phyloP scores from a whole-genome alignment of 805 yeast genomes.

The Monosporozyma aquatica region DNA sequence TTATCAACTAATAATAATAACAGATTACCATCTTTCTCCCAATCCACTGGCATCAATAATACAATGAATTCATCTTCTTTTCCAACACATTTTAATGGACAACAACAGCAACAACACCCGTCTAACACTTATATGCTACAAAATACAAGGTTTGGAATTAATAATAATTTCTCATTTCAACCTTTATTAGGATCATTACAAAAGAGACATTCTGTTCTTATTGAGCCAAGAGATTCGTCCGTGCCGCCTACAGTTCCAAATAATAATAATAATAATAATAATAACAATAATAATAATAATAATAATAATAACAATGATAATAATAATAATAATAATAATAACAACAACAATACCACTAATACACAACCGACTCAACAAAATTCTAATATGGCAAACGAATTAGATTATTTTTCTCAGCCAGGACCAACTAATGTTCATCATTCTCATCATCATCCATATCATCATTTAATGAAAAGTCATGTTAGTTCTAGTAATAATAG shows the following conservation, averaged over 20 bases:
- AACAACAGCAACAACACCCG: background rate
- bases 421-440: background rate
- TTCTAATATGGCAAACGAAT: slow-evolving; percentile 12
- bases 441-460: no score
- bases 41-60: no score
- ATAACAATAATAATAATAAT: no score
- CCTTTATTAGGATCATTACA: background rate
- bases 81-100: background rate
- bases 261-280: no score
- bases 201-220: slow-evolving; percentile 22
- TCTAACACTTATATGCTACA: no score
- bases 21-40: background rate
- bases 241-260: background rate
- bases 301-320: no score
- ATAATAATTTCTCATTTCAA: background rate
- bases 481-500: background rate
- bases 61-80: background rate
- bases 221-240: slow-evolving; percentile 14
- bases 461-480: no score
- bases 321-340: no score
- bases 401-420: slow-evolving; percentile 15
- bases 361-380: background rate
- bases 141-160: background rate
- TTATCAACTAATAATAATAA: background rate
- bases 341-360: background rate